These are phyloP conservation scores for Flueggea neowawraea DNA, from an alignment of 441 rosid genomes.

Conservation along the genomic window DNA sequence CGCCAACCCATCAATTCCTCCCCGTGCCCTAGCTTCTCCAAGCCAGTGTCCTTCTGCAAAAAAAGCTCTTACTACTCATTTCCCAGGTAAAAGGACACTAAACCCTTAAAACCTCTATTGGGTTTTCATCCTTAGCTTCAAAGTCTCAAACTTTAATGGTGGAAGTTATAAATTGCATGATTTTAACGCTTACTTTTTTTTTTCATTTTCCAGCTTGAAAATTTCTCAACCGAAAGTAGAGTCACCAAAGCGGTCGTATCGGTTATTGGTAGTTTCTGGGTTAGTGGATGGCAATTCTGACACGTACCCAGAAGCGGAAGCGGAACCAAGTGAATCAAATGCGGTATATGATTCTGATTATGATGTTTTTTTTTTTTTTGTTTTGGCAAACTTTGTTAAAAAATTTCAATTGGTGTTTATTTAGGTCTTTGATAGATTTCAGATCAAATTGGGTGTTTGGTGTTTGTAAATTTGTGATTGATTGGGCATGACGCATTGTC, in stretches of 20 bases:
- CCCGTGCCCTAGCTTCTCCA: slow-evolving; percentile 18
- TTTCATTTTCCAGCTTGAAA: slow-evolving; percentile 32
- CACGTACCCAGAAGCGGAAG: slow-evolving; percentile 35
- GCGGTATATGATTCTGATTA: slow-evolving; percentile 23
- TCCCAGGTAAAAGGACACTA: too few relatives aligned
- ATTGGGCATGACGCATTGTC: too few relatives aligned
- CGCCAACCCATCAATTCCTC: slow-evolving; percentile 12
- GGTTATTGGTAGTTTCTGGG: slow-evolving; percentile 30
- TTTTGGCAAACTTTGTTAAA: slow-evolving; percentile 2
- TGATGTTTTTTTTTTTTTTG: neutral
- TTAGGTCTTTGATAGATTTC: too few relatives aligned
- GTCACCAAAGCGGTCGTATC: slow-evolving; percentile 28
- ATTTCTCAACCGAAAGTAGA: slow-evolving; percentile 16
- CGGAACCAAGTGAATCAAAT: slow-evolving; percentile 14
- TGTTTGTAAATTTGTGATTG: too few relatives aligned
- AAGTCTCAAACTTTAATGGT: too few relatives aligned
- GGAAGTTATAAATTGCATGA: neutral
- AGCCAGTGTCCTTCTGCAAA: neutral
- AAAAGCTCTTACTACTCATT: neutral
- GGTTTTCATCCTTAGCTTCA: too few relatives aligned
- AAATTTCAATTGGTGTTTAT: neutral
- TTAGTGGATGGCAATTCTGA: slow-evolving; percentile 30
- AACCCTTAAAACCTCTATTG: too few relatives aligned
- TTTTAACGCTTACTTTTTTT: slow-evolving; percentile 3
- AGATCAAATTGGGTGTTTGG: too few relatives aligned